phyloP scores from a whole-genome alignment of 2,329 filamentous ascomycete species.

The Phaeosphaeria sp. region DNA sequence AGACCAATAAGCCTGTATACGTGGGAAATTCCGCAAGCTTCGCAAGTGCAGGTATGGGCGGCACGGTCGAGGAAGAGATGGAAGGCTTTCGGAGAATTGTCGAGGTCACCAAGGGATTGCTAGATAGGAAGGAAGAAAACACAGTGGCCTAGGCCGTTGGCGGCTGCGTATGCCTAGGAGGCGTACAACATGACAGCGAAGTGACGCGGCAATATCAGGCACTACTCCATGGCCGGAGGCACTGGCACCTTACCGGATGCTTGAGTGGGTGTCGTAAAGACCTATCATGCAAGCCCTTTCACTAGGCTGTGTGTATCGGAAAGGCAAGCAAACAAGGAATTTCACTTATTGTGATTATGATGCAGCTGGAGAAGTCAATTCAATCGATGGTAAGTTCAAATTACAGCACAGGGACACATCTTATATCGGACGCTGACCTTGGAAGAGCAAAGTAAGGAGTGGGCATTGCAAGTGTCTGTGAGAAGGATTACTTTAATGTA shows the following conservation, averaged over 20 bases:
- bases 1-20: slow-evolving; percentile 78
- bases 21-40: slow-evolving; percentile 88
- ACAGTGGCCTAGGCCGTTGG: neutral
- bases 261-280: neutral
- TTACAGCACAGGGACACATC: too few relatives aligned
- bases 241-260: neutral
- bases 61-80: slow-evolving; percentile 92
- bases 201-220: neutral
- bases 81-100: slow-evolving; percentile 80
- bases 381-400: too few relatives aligned
- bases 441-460: neutral
- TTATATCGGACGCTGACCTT: neutral
- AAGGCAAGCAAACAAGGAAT: too few relatives aligned
- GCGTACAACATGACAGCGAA: neutral
- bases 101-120: slow-evolving; percentile 67
- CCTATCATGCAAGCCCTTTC: too few relatives aligned
- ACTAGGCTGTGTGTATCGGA: too few relatives aligned
- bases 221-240: neutral
- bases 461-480: neutral
- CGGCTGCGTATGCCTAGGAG: neutral
- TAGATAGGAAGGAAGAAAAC: slow-evolving; percentile 36
- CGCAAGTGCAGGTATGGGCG: slow-evolving; percentile 73
- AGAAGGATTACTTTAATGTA: neutral
- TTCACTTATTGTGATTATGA: too few relatives aligned
- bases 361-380: too few relatives aligned